Evolutionary conservation across 1,139 yeast genomes (phyloP), one percentile per base, ranked within the genome.

Genomic region (Saccharomyces hybrid): DNA sequence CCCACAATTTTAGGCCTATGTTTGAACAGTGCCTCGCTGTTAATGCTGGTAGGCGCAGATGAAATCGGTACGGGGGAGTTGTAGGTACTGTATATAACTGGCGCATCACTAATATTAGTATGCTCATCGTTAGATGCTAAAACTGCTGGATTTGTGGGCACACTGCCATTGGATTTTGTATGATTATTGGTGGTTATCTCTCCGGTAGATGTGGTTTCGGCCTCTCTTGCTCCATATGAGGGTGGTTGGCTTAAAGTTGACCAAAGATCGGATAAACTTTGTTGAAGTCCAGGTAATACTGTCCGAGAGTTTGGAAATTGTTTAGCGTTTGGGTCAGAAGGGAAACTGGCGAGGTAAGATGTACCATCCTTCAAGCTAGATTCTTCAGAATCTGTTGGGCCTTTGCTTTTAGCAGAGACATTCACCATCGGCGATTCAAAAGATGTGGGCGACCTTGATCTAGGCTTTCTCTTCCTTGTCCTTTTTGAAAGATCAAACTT

Each of bases 401-500:
- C 20, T 38, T 38, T 20, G 11, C 44, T 9, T 38, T 38, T 38
- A 13, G n/a, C 20, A 38, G 44, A 38, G 11, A 38, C 25, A 38
- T 38, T 20, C 7, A 16, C 25, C 25, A 38, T 16, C 13, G 44
- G 44, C 23, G 44, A 38, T 11, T 38, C 44, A 20, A 38, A 11
- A 14, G 44, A 20, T 38, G 44, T 20, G 20, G 44, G 25, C 3
- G 44, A 38, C 11, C 44, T 73, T 3, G 73, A 72, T 61, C 74
- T 75, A 53, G 73, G 73, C 58, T 77, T 70, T 58, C 76, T 74
- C 57, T 83, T 78, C 61, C 85, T 79, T 50, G 84, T 73, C 7
- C 84, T 75, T 54, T 81, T 87, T 16, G 81, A 78, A 26, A 81
- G 66, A 61, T 87, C 89, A 53, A 86, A 83, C 56, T 83, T 84